These are phyloP conservation scores for Musa schizocarpa DNA, from an alignment of 176 grass and related monocot genomes.

Conservation along the genomic window DNA sequence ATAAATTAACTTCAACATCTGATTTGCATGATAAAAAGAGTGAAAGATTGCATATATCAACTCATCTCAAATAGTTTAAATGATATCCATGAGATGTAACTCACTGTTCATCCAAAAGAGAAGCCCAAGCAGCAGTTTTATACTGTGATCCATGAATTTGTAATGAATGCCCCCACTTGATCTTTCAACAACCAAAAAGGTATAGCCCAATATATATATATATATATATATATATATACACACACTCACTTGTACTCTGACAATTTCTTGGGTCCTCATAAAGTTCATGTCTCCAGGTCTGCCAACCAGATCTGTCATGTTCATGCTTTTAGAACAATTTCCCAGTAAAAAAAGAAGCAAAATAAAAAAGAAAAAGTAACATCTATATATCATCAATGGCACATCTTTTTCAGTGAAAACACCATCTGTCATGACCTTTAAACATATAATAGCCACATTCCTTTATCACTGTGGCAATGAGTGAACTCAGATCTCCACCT, in stretches of 20 bases:
- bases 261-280: background rate
- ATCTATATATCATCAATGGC: background rate
- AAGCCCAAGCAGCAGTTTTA: background rate
- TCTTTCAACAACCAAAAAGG: background rate
- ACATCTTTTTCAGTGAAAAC: slow-evolving; percentile 1
- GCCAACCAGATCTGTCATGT: slow-evolving; percentile 1
- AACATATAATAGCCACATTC: slow-evolving; percentile 5
- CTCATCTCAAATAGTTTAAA: too few species aligned
- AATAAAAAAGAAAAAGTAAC: background rate
- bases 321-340: background rate
- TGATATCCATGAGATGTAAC: too few species aligned
- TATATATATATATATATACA: background rate
- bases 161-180: background rate
- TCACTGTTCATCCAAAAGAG: background rate
- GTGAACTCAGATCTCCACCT: slow-evolving; percentile 3
- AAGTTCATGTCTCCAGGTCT: slow-evolving; percentile 7
- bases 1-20: too few species aligned
- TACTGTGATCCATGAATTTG: background rate
- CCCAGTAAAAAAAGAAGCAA: background rate
- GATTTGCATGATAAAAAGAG: too few species aligned
- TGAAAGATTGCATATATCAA: too few species aligned
- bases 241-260: background rate
- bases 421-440: background rate
- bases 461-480: slow-evolving; percentile 6
- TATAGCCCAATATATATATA: background rate